These are phyloP conservation scores for Brettanomyces sp. DNA, from an alignment of 805 yeast genomes.

Conservation along the genomic window DNA sequence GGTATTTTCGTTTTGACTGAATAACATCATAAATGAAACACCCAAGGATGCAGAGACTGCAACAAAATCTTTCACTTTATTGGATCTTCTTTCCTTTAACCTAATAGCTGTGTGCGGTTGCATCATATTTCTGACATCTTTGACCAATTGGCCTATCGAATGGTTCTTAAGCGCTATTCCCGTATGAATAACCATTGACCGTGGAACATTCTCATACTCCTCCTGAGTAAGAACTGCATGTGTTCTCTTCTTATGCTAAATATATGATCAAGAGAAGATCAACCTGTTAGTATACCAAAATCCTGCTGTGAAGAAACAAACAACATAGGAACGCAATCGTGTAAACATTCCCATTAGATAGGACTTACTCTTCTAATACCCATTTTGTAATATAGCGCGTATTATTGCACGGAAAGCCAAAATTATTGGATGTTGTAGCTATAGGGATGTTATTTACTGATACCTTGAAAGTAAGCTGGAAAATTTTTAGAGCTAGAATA, in stretches of 20 bases:
- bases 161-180: conserved; percentile 71
- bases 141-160: conserved; percentile 73
- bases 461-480: background rate
- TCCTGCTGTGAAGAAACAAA: too few relatives aligned
- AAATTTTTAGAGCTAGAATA: conserved; percentile 3
- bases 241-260: conserved; percentile 71
- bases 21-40: conserved; percentile 78
- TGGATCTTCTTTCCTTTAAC: conserved; percentile 76
- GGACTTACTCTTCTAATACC: conserved; percentile 28
- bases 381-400: conserved; percentile 9
- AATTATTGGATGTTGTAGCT: too few relatives aligned
- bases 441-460: too few relatives aligned
- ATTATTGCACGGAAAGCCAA: too few relatives aligned
- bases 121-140: conserved; percentile 83
- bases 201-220: conserved; percentile 66
- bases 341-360: too few relatives aligned
- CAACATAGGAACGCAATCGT: too few relatives aligned
- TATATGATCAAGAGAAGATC: too few relatives aligned
- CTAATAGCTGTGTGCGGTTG: conserved; percentile 94
- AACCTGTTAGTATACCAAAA: too few relatives aligned
- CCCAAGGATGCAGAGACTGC: conserved; percentile 98
- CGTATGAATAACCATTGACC: conserved; percentile 87
- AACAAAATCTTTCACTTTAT: conserved; percentile 83
- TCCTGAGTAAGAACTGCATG: conserved; percentile 61
- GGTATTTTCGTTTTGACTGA: conserved; percentile 67